Evolutionary conservation across 2,329 filamentous ascomycete species (phyloP).

Genomic region (Paraphoma sp.): DNA sequence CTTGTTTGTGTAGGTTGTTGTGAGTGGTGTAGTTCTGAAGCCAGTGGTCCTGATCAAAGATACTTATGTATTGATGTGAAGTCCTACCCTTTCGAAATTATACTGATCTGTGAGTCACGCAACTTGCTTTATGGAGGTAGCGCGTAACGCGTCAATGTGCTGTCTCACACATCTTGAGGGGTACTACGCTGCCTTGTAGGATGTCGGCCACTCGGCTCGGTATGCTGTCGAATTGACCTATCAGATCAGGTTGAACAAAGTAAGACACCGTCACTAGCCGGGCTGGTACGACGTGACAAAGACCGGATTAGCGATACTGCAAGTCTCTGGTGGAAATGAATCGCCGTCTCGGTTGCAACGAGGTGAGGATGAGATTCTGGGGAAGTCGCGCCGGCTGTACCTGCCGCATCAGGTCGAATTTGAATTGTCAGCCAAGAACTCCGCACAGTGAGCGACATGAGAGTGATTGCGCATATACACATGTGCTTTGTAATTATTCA

Average conservation of each 20-base stretch:
- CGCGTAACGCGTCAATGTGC: background rate
- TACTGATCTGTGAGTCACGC: too few relatives aligned
- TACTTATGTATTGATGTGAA: too few relatives aligned
- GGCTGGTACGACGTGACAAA: background rate
- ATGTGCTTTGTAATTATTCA: background rate
- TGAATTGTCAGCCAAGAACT: too few relatives aligned
- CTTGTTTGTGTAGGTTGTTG: background rate
- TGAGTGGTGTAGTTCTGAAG: background rate
- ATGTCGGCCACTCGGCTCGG: conserved; percentile 1
- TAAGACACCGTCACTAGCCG: background rate
- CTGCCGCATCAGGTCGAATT: background rate
- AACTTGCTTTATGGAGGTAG: background rate
- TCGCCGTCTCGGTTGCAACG: background rate
- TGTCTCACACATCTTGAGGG: background rate
- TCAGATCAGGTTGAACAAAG: background rate
- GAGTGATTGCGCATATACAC: background rate
- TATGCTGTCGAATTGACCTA: background rate
- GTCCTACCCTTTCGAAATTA: too few relatives aligned
- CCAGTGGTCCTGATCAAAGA: too few relatives aligned
- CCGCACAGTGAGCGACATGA: too few relatives aligned
- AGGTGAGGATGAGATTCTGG: background rate
- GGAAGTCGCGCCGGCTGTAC: background rate
- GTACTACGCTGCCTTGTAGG: background rate
- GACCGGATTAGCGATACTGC: too few relatives aligned
- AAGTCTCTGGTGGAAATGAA: background rate